Evolutionary conservation across 1,284 basidiomycete genomes (phyloP), one percentile per base, ranked within the genome.

Genomic region (Tetrapyrgos nigripes): DNA sequence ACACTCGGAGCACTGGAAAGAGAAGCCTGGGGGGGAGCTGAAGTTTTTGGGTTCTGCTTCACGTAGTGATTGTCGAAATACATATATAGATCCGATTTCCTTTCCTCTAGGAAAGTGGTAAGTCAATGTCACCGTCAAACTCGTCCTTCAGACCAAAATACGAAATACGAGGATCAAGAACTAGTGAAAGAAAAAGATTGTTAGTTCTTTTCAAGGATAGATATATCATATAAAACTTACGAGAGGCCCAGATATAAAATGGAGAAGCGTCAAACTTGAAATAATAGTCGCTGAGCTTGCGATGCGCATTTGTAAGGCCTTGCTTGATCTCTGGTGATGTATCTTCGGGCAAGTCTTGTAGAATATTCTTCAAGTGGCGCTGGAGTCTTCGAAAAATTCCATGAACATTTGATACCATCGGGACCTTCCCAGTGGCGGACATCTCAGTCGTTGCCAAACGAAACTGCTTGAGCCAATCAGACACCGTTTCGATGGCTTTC

Each of bases 391-490:
- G 40, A 49, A 67, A 64, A 23, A 67, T 55, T 3, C 59, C 57
- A 49, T 60, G 59, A n/a, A 55, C 59, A 3, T 51, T 59, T 17
- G 58, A 68, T 6, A 68, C 55, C 67, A 68, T 67, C 1, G 70
- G 62, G 3, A 47, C 50, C 0, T 55, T 37, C 14, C 58, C 58
- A 0, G 70, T 71, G 2, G 61, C 26, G 2, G 70, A 73, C 69
- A 73, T 73, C 40, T 71, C 47, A 0, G 48, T 64, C 0, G 64
- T 76, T 8, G 66, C 66, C 13, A 48, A 56, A 3, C 65, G 56
- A 37, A 72, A 70, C 8, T 35, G 23, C 43, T 67, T 59, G 1
- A 72, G 58, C 71, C 70, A 73, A 2, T 37, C 17, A 2, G 62
- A 35, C 6, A 72, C 64, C 1, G 62, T 28, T 5, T 51, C 31